Percentiles rank a stretch among this genome's conserved stretches.
phyloP scores from a whole-genome alignment of 179 eudicot genomes.

The Pouteria campechiana region DNA sequence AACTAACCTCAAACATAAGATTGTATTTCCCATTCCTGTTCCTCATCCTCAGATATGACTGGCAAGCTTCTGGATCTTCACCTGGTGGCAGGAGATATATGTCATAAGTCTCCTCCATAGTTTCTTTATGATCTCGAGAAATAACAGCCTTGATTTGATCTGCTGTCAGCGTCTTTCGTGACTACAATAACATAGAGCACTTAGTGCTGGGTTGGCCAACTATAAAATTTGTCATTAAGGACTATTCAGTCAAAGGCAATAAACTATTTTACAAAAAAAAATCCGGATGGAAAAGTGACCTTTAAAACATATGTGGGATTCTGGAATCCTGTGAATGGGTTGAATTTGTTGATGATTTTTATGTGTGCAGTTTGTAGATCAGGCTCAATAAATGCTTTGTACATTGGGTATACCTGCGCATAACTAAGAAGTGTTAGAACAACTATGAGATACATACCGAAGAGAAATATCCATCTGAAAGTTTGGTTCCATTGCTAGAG shows the following conservation, averaged over 20 bases:
- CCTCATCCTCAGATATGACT: conserved; percentile 94
- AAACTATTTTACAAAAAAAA: too few relatives aligned
- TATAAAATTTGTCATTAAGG: too few relatives aligned
- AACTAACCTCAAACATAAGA: conserved; percentile 88
- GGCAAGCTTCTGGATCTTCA: conserved; percentile 97
- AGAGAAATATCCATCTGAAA: neutral
- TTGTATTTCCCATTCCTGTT: conserved; percentile 89
- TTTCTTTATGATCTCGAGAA: conserved; percentile 45
- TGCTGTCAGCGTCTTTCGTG: conserved; percentile 46
- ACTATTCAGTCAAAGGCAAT: too few relatives aligned
- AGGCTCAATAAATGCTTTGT: conserved; percentile 94
- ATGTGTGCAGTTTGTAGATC: conserved; percentile 91
- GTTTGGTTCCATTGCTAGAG: too few relatives aligned
- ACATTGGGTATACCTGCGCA: conserved; percentile 91
- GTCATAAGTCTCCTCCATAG: conserved; percentile 81
- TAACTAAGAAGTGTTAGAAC: too few relatives aligned
- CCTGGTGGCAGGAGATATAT: conserved; percentile 93
- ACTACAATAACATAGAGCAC: conserved; percentile 42
- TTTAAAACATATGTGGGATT: conserved; percentile 86
- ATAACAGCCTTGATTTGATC: conserved; percentile 70
- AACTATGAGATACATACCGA: conserved; percentile 2
- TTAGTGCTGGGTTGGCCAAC: conserved; percentile 29
- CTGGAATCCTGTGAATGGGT: conserved; percentile 89
- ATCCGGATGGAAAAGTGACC: conserved; percentile 25
- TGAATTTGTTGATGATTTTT: conserved; percentile 78